Base-by-base conservation (phyloP, 108 stramenopile species). In the Skeletonema grethae region DNA sequence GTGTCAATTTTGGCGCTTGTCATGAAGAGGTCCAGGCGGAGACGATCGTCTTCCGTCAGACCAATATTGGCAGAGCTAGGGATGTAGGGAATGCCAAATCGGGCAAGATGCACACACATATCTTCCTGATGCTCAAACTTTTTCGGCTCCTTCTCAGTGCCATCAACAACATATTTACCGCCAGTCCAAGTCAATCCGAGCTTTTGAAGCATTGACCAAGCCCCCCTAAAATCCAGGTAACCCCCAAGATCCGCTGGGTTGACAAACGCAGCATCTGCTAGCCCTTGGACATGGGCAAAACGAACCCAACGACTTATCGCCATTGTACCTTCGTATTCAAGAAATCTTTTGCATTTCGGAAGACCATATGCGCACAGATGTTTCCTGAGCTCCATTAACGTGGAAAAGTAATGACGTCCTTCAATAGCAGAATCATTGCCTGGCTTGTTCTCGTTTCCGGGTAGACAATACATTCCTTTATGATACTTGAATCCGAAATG, bases 341-440 rank as follows among this genome's bases (percentile, higher is more conserved):
- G 41, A 18, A 9, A 13, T 32, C 4, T 43, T 59, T 56, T 69
- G 5, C 57, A 15, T 36, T 68, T 59, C 24, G 77, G 77, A 15
- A 79, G 35, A 34, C 77, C 77, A 50, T 58, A 79, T 8, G 77
- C 77, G 35, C 77, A 79, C 59, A 79, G 43, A 43, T 79, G 67
- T 29, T 74, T 67, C 8, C 77, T 57, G 4, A 79, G 46, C 11
- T 56, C 50, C 7, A 62, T 63, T 5, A 79, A 22, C 1, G 67
- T 61, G n/a, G 38, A 16, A 12, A 79, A 79, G 48, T 74, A 74
- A 43, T 79, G 61, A 0, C 38, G 32, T 4, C 73, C 73, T 30
- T 79, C 67, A n/a, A n/a, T 20, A 39, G 77, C 77, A 10, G 72
- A 60, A 28, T 68, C 34, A 8, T 69, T 69, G 3, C 69, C 63